These are phyloP conservation scores for Lomentospora prolificans DNA, from an alignment of 2,329 filamentous ascomycete genomes.

Conservation along the genomic window DNA sequence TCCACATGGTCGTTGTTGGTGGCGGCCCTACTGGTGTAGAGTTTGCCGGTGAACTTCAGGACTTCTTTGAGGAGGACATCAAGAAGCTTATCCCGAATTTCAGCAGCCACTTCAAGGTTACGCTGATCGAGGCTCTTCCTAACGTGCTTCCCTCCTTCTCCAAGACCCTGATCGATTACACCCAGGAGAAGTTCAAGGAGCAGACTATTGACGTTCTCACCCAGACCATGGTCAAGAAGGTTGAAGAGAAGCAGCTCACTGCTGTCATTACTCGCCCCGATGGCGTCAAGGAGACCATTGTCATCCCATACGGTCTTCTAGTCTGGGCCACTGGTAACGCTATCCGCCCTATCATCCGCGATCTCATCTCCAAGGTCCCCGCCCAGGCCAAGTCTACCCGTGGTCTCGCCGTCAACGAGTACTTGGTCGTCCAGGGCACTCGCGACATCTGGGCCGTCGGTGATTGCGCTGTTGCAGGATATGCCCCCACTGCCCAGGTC, in stretches of 20 bases:
- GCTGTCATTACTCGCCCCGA: constrained; percentile 75
- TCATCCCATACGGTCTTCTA: constrained; percentile 86
- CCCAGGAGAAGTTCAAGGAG: constrained; percentile 97
- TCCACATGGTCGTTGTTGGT: constrained; percentile 95
- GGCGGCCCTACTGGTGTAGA: constrained; percentile 96
- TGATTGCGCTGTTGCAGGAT: constrained; percentile 95
- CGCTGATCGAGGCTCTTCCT: constrained; percentile 90
- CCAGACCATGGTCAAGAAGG: constrained; percentile 98
- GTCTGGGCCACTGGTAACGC: constrained; percentile 99
- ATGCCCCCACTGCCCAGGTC: constrained; percentile 94
- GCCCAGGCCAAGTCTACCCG: constrained; percentile 93
- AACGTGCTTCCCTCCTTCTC: constrained; percentile 97
- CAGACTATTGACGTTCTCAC: constrained; percentile 96
- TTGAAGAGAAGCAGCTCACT: constrained; percentile 87
- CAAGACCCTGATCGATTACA: constrained; percentile 98
- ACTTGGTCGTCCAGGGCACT: constrained; percentile 92
- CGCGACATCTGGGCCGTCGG: constrained; percentile 97
- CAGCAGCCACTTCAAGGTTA: constrained; percentile 89
- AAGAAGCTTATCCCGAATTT: constrained; percentile 98
- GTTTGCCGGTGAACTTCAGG: constrained; percentile 95
- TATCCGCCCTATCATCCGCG: constrained; percentile 76
- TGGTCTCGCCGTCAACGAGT: constrained; percentile 94
- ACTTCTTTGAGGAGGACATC: constrained; percentile 97
- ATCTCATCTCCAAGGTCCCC: constrained; percentile 84
- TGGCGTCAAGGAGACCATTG: constrained; percentile 71